These are phyloP conservation scores for Plasmodium adleri DNA, from an alignment of 169 alveolate species.

Conservation along the genomic window DNA sequence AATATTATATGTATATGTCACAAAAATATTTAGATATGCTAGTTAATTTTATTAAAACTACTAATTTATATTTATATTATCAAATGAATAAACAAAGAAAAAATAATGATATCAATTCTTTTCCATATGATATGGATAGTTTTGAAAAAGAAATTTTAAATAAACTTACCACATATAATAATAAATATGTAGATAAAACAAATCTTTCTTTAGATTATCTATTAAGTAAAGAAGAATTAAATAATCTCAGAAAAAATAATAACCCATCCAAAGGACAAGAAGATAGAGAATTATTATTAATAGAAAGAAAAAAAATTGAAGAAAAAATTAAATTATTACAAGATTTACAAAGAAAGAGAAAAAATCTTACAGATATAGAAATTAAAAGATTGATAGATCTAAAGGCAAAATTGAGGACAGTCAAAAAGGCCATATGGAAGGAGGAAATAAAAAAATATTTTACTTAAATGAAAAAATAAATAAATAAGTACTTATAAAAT, in stretches of 20 bases:
- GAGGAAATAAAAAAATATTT: slow-evolving; percentile 58
- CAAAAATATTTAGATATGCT: slow-evolving; percentile 22
- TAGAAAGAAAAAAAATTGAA: slow-evolving; percentile 72
- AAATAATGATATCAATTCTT: slow-evolving; percentile 4
- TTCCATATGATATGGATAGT: not conserved
- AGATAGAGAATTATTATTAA: slow-evolving; percentile 63
- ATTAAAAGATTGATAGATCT: slow-evolving; percentile 59
- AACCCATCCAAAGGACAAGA: slow-evolving; percentile 11
- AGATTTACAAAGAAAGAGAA: slow-evolving; percentile 27
- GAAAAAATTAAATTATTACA: slow-evolving; percentile 47
- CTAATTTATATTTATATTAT: slow-evolving; percentile 38
- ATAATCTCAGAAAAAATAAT: slow-evolving; percentile 15
- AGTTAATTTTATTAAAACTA: slow-evolving; percentile 7
- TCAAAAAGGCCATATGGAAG: slow-evolving; percentile 44
- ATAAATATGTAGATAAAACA: slow-evolving; percentile 49
- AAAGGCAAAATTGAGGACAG: slow-evolving; percentile 29
- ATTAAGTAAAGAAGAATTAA: slow-evolving; percentile 63
- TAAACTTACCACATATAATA: slow-evolving; percentile 57
- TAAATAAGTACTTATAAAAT: too few species aligned
- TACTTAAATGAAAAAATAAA: not conserved
- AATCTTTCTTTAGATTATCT: slow-evolving; percentile 45
- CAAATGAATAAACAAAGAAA: slow-evolving; percentile 21
- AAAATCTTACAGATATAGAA: slow-evolving; percentile 55
- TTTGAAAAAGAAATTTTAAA: slow-evolving; percentile 48
- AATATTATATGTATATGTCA: slow-evolving; percentile 12